These are phyloP conservation scores for Cutaneotrichosporon cutaneum DNA, from an alignment of 1,284 basidiomycete genomes.

Conservation along the genomic window DNA sequence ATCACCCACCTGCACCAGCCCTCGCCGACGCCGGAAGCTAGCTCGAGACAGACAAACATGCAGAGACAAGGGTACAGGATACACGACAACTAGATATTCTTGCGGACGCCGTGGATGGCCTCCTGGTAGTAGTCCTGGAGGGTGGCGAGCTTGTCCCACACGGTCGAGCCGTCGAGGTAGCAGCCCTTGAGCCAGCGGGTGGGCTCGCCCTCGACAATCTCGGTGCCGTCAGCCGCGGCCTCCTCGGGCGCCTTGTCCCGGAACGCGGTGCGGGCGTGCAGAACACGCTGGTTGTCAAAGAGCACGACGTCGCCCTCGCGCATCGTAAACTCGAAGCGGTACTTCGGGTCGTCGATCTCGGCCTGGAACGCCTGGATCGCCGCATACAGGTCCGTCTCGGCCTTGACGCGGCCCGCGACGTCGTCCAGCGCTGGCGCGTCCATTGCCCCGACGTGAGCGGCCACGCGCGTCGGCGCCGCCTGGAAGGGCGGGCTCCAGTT, in stretches of 20 bases:
- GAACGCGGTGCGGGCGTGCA: constrained; percentile 86
- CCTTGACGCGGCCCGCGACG: constrained; percentile 14
- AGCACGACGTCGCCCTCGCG: constrained; percentile 81
- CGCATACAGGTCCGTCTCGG: constrained; percentile 59
- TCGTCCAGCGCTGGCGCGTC: background rate
- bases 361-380: constrained; percentile 67
- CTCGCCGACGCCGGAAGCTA: too few relatives aligned
- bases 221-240: constrained; percentile 32
- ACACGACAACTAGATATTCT: constrained; percentile 1
- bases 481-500: constrained; percentile 98
- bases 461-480: constrained; percentile 53
- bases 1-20: too few relatives aligned
- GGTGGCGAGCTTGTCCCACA: constrained; percentile 59
- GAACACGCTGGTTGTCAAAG: constrained; percentile 89
- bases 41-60: background rate
- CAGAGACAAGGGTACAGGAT: background rate
- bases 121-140: constrained; percentile 20
- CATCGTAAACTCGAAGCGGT: constrained; percentile 67
- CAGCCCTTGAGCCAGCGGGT: constrained; percentile 81
- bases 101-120: background rate
- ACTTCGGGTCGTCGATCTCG: constrained; percentile 61
- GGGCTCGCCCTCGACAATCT: constrained; percentile 56
- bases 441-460: constrained; percentile 12
- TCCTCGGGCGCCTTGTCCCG: constrained; percentile 51
- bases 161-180: constrained; percentile 75